phyloP scores from a whole-genome alignment of 1,284 basidiomycete genomes.

The Ceratobasidium sp. region DNA sequence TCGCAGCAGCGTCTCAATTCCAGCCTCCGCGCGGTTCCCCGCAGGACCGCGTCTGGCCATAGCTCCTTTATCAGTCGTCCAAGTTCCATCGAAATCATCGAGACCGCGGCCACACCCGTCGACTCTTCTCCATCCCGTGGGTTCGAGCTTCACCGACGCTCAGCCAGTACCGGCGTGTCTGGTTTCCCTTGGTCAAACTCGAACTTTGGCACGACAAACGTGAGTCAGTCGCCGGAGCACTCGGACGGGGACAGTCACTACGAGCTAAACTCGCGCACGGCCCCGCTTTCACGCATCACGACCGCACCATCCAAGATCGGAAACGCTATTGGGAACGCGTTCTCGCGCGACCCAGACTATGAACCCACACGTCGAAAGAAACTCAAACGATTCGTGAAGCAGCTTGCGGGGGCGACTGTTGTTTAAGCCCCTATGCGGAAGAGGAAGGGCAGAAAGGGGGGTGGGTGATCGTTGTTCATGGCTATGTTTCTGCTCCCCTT shows the following conservation, averaged over 20 bases:
- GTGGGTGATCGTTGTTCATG: not conserved
- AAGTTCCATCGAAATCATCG: constrained; percentile 37
- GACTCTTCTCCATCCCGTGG: constrained; percentile 17
- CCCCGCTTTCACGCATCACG: constrained; percentile 38
- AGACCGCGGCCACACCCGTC: constrained; percentile 30
- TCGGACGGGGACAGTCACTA: constrained; percentile 39
- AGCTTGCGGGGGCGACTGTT: constrained; percentile 18
- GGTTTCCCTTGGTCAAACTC: constrained; percentile 14
- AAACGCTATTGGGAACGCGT: constrained; percentile 33
- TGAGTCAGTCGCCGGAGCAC: constrained; percentile 30
- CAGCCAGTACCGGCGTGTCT: constrained; percentile 25
- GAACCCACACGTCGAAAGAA: constrained; percentile 31
- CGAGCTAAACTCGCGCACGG: constrained; percentile 35
- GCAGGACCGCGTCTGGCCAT: constrained; percentile 25
- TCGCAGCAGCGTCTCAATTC: constrained; percentile 12
- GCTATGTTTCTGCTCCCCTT: constrained; percentile 1
- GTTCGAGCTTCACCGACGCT: constrained; percentile 31
- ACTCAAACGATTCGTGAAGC: constrained; percentile 36
- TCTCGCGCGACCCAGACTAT: constrained; percentile 34
- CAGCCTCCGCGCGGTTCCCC: constrained; percentile 6
- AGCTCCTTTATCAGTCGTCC: constrained; percentile 26
- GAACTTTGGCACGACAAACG: constrained; percentile 2
- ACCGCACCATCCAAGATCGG: constrained; percentile 39
- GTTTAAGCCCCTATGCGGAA: not conserved
- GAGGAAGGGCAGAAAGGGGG: not conserved